Base-by-base conservation (phyloP, 768 basidiomycete genomes). In the Kwoniella heveanensis region DNA sequence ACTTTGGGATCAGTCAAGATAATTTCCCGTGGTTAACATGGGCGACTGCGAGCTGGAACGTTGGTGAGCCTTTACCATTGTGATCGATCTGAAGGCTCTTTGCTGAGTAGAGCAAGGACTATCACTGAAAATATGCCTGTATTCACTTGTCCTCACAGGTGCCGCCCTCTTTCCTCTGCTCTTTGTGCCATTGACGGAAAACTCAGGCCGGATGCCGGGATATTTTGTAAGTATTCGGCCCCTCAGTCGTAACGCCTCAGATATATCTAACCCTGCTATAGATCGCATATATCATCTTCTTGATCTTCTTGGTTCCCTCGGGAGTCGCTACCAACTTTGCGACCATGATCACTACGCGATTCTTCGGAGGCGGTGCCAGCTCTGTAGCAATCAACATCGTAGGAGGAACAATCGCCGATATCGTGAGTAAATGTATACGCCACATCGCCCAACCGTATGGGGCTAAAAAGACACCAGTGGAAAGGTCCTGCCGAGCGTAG, bases 341-440 rank as follows among this genome's bases (percentile, higher is more conserved):
- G 21, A 60, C 58, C 30, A 50, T 60, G 49, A 52, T 60, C 25
- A 53, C 51, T 12, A 60, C 58, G 29, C 26, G 58, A 26, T 60
- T 60, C 36, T 60, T 60, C 52, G 58, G 58, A 22, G 58, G 58
- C 3, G 58, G 58, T 9, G 58, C 58, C 19, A 60, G 58, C 44
- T 60, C 58, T 19, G 58, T 60, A 2, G 48, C 58, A 3, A 60
- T 60, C 30, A 60, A 60, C 30, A 32, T 60, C n/a, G 65, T 66
- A 10, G 65, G 65, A 8, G 65, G 65, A 19, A 56, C 59, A 37
- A 60, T 66, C 25, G 58, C 58, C 21, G 65, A 66, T 49, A 66
- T 66, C 25, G 53, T 37, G 21, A 37, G 53, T 53, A 39, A 7
- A 24, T 57, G 24, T 50, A 8, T 50, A 12, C 49, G 26, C 5